phyloP scores from a whole-genome alignment of 352 stramenopile genomes.

The Pythium angustatum region DNA sequence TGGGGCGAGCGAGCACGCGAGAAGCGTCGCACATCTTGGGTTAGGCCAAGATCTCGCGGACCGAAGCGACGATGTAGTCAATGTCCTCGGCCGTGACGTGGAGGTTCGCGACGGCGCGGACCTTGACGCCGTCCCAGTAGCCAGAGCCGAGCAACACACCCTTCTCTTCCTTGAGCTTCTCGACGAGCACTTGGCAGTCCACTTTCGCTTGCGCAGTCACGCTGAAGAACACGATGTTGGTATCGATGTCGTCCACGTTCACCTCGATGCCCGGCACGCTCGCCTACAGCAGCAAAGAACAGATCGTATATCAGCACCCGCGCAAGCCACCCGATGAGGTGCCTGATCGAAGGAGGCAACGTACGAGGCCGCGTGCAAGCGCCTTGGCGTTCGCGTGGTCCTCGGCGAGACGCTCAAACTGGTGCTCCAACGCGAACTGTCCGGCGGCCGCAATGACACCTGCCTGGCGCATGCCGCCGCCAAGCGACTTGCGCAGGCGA shows the following conservation, averaged over 20 bases:
- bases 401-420: slow-evolving; percentile 75
- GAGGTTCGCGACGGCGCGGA: slow-evolving; percentile 77
- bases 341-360: too few relatives aligned
- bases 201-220: slow-evolving; percentile 61
- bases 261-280: slow-evolving; percentile 69
- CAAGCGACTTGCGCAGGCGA: slow-evolving; percentile 94
- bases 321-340: not conserved
- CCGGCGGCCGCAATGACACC: slow-evolving; percentile 93
- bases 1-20: not conserved
- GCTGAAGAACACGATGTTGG: slow-evolving; percentile 89
- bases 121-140: slow-evolving; percentile 59
- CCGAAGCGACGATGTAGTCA: slow-evolving; percentile 54
- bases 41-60: slow-evolving; percentile 58
- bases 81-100: slow-evolving; percentile 70
- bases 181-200: slow-evolving; percentile 48
- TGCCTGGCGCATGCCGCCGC: slow-evolving; percentile 96
- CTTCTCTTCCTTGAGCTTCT: slow-evolving; percentile 62
- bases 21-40: not conserved
- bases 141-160: slow-evolving; percentile 64
- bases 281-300: slow-evolving; percentile 19
- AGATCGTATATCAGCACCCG: not conserved
- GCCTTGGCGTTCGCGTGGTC: slow-evolving; percentile 82
- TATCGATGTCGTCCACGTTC: slow-evolving; percentile 66
- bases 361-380: slow-evolving; percentile 58
- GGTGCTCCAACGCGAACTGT: slow-evolving; percentile 90